phyloP scores from a whole-genome alignment of 495 filamentous ascomycete species.

The Aspergillus coremiiformis region DNA sequence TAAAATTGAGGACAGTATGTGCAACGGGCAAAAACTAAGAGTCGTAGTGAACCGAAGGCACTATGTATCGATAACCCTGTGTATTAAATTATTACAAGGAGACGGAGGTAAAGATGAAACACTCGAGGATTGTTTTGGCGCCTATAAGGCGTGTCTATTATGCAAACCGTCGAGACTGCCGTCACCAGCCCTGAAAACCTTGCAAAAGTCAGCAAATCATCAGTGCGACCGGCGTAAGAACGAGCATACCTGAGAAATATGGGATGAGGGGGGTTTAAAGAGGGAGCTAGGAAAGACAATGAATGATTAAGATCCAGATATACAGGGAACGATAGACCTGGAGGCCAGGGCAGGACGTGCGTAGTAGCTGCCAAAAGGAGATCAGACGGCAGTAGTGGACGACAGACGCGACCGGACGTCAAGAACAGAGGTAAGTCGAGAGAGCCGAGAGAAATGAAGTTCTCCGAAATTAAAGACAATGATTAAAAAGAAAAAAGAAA shows the following conservation, averaged over 20 bases:
- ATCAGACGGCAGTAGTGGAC: background rate
- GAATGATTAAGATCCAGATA: slow-evolving; percentile 12
- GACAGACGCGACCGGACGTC: slow-evolving; percentile 20
- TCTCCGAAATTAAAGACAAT: slow-evolving; percentile 13
- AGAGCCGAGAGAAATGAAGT: slow-evolving; percentile 6
- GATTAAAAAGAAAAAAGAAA: slow-evolving; percentile 20
- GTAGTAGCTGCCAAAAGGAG: slow-evolving; percentile 2
- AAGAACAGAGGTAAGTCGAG: slow-evolving; percentile 2
- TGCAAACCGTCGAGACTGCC: slow-evolving; percentile 13
- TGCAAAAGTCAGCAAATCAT: slow-evolving; percentile 8
- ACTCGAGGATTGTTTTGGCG: slow-evolving; percentile 11
- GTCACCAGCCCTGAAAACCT: slow-evolving; percentile 15
- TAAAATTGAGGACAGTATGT: slow-evolving; percentile 24
- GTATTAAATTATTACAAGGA: slow-evolving; percentile 36
- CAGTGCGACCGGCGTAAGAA: background rate
- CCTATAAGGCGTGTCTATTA: slow-evolving; percentile 9
- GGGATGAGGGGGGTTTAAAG: slow-evolving; percentile 5
- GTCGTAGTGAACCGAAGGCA: slow-evolving; percentile 12
- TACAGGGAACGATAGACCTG: slow-evolving; percentile 8
- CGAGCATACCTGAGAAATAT: slow-evolving; percentile 12
- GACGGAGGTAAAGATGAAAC: slow-evolving; percentile 15
- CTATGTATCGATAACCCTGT: slow-evolving; percentile 23
- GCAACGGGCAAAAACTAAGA: slow-evolving; percentile 23
- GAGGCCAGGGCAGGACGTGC: slow-evolving; percentile 7
- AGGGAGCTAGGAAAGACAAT: slow-evolving; percentile 10